phyloP scores from a whole-genome alignment of 345 rosid genomes.

The Eucalyptus pumila region DNA sequence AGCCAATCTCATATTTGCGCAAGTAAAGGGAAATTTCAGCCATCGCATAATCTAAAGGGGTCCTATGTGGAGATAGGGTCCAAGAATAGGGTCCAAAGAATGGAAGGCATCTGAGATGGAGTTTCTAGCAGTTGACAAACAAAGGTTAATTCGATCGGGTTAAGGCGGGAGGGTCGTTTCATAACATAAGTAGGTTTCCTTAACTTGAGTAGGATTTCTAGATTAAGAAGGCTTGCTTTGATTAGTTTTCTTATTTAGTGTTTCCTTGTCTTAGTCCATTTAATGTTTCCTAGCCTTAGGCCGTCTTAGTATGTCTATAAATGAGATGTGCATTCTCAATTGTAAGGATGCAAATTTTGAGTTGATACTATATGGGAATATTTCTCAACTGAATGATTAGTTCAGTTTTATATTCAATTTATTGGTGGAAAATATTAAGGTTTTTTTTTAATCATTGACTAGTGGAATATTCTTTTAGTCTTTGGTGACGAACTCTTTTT shows the following conservation, averaged over 20 bases:
- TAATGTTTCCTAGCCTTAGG: not conserved
- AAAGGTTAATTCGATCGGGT: not conserved
- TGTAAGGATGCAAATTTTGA: not conserved
- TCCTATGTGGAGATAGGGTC: not conserved
- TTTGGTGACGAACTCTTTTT: not conserved
- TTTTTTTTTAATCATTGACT: not conserved
- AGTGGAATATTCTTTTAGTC: not conserved
- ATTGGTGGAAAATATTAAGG: not conserved
- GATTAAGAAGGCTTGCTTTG: not conserved
- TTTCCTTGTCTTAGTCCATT: not conserved
- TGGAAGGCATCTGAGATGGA: not conserved
- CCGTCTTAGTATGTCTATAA: not conserved
- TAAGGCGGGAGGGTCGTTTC: not conserved
- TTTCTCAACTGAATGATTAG: not conserved
- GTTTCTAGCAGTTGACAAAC: not conserved
- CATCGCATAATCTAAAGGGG: not conserved
- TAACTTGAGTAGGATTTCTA: not conserved
- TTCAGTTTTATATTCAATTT: not conserved
- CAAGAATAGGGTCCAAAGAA: not conserved
- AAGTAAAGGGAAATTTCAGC: not conserved
- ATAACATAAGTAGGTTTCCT: not conserved
- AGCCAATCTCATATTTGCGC: not conserved
- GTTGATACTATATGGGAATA: not conserved
- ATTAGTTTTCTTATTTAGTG: not conserved
- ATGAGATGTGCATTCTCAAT: not conserved